Evolutionary conservation across 2,329 filamentous ascomycete genomes (phyloP), one percentile per base, ranked within the genome.

Genomic region (Zopfia rhizophila): DNA sequence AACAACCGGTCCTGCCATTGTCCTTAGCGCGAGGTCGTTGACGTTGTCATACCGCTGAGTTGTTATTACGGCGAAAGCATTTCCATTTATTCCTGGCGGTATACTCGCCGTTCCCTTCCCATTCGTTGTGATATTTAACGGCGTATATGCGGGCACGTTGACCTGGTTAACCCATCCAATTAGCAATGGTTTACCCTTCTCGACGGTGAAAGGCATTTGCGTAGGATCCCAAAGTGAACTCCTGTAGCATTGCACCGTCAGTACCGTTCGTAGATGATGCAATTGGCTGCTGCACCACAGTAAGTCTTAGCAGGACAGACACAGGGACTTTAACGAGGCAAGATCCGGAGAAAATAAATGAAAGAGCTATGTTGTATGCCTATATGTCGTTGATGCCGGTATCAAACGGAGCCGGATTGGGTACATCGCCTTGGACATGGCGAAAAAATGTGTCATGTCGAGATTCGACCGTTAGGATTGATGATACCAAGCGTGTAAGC

Each of bases 391-490:
- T 38, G 31, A 51, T 48, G 37, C 48, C 28, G 17, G 45, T 52
- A 48, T 52, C 28, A 30, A 52, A 52, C 17, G 29, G 38, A 16
- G 27, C 27, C 40, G 33, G 45, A 48, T 52, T 52, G 17, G 23
- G 48, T 38, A 38, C 44, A 40, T 6, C 30, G 23, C 35, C 33
- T 24, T 31, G 13, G 23, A 48, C 29, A 24, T 52, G 16, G 17
- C 28, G 28, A 39, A 52, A 46, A 28, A 49, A 54, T 40, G 25
- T 29, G 48, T 54, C 23, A 51, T 54, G 25, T 24, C 43, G 28
- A n/a, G 38, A 51, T 51, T 54, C 28, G 39, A 54, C 51, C 41
- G 25, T 46, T 18, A 51, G 38, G 37, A 54, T 48, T 16, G 43
- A 51, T 38, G 37, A 48, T 47, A 54, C 38, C 31, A 43, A 41